Evolutionary conservation across 192 early-diverging fungal genomes (phyloP).

Genomic region (Coemansia sp.): DNA sequence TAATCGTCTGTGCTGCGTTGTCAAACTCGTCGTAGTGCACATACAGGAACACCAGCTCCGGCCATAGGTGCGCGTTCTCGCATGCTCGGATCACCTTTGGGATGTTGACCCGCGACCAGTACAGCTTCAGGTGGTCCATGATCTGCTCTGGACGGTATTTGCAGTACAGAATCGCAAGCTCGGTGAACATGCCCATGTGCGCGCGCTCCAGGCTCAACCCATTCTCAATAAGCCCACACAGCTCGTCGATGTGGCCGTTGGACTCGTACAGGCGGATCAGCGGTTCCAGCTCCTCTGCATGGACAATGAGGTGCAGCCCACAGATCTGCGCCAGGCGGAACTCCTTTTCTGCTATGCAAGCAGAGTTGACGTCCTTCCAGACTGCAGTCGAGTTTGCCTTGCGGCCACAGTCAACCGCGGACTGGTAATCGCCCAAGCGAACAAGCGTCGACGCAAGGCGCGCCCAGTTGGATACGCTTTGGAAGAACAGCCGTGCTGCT

Average conservation of each 20-base stretch:
- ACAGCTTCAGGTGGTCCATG: slow-evolving; percentile 97
- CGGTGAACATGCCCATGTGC: slow-evolving; percentile 99
- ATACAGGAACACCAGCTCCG: slow-evolving; percentile 97
- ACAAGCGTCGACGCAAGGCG: slow-evolving; percentile 96
- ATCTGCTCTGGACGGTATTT: slow-evolving; percentile 94
- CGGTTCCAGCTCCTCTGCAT: slow-evolving; percentile 95
- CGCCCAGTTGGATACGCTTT: slow-evolving; percentile 97
- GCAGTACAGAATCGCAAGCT: slow-evolving; percentile 96
- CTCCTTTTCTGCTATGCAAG: slow-evolving; percentile 93
- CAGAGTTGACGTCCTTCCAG: slow-evolving; percentile 99
- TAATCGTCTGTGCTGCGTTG: slow-evolving; percentile 95
- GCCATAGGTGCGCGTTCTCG: slow-evolving; percentile 93
- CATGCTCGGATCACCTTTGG: slow-evolving; percentile 98
- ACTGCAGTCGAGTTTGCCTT: slow-evolving; percentile 99
- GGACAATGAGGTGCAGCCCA: slow-evolving; percentile 93
- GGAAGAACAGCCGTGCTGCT: slow-evolving; percentile 93
- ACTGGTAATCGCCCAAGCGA: slow-evolving; percentile 92
- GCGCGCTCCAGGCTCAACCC: slow-evolving; percentile 96
- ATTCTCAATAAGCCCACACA: slow-evolving; percentile 88
- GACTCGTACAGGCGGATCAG: slow-evolving; percentile 87
- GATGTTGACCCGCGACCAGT: slow-evolving; percentile 97
- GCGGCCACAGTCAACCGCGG: slow-evolving; percentile 96
- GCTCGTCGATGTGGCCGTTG: slow-evolving; percentile 88
- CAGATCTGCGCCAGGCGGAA: slow-evolving; percentile 98
- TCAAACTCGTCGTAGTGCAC: slow-evolving; percentile 99